Conservation (phyloP, 192 early-diverging fungal genomes). For the Cladochytrium replicatum region DNA sequence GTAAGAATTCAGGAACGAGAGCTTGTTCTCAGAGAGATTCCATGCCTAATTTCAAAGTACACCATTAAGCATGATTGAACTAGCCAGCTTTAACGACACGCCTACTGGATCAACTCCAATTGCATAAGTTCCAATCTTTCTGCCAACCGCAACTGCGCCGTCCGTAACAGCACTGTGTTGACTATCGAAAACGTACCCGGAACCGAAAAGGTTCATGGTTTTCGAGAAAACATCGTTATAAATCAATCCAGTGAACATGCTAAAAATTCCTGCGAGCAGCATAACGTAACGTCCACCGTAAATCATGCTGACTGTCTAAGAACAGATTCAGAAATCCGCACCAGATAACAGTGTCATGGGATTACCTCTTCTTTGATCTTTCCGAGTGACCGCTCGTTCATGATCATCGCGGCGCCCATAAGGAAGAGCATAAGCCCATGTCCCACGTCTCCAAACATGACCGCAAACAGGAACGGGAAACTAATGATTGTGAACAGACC, state of each 20-base stretch:
- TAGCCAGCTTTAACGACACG: background rate
- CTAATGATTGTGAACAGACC: constrained; percentile 79
- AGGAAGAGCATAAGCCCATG: constrained; percentile 71
- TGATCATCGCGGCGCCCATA: constrained; percentile 48
- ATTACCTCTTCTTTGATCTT: constrained; percentile 59
- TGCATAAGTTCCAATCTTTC: constrained; percentile 37
- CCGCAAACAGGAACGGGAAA: constrained; percentile 87
- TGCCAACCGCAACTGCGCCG: constrained; percentile 24
- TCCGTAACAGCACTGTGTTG: constrained; percentile 38
- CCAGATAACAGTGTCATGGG: constrained; percentile 1
- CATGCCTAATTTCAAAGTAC: constrained; percentile 33
- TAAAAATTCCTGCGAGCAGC: constrained; percentile 79
- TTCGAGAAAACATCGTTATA: constrained; percentile 87
- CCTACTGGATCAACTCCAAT: constrained; percentile 64
- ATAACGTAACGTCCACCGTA: constrained; percentile 81
- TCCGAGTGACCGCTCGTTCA: constrained; percentile 60
- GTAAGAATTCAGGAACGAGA: constrained; percentile 83
- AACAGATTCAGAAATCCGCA: background rate
- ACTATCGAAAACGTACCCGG: constrained; percentile 63
- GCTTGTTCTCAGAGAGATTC: constrained; percentile 75
- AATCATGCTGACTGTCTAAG: constrained; percentile 63
- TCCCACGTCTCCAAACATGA: constrained; percentile 91
- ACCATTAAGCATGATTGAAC: no score
- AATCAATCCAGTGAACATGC: constrained; percentile 74
- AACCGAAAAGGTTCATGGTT: constrained; percentile 46